Percentiles rank a stretch among this genome's conserved stretches.
Evolutionary conservation across 257 asterid species (phyloP).

Genomic region (Fraxinus excelsior): DNA sequence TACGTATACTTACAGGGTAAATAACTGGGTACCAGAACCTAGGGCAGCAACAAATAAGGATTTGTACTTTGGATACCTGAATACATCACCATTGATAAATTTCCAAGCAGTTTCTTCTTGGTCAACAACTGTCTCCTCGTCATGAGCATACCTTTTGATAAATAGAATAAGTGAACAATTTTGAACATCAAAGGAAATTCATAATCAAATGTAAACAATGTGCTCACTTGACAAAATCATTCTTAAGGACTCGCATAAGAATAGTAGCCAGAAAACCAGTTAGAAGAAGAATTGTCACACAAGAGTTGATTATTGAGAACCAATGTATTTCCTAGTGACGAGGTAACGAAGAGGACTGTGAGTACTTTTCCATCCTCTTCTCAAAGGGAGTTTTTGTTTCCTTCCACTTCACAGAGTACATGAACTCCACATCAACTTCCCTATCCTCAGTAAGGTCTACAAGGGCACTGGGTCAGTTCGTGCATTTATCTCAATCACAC

Average conservation of each 20-base stretch:
- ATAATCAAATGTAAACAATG: background rate
- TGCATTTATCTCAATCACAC: conserved; percentile 53
- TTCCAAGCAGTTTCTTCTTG: conserved; percentile 69
- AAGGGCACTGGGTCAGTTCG: conserved; percentile 51
- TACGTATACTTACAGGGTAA: conserved; percentile 55
- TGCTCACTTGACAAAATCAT: conserved; percentile 57
- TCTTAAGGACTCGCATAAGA: conserved; percentile 63
- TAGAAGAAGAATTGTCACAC: conserved; percentile 62
- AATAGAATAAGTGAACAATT: background rate
- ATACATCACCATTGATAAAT: conserved; percentile 65
- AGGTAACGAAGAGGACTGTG: conserved; percentile 53
- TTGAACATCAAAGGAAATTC: background rate
- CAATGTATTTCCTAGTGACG: conserved; percentile 61
- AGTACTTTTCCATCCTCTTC: conserved; percentile 59
- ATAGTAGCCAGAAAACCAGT: conserved; percentile 62
- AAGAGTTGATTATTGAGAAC: conserved; percentile 64
- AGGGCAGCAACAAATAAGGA: conserved; percentile 57
- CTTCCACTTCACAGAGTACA: conserved; percentile 57
- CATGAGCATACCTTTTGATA: conserved; percentile 47
- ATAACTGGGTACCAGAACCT: conserved; percentile 55
- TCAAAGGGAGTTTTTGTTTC: conserved; percentile 55
- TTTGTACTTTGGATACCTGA: conserved; percentile 55
- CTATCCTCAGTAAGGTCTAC: conserved; percentile 53
- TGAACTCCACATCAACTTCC: conserved; percentile 50
- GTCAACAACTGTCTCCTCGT: conserved; percentile 62